Conservation (phyloP, 2,329 filamentous ascomycete genomes). For the Pyrenochaeta sp. region DNA sequence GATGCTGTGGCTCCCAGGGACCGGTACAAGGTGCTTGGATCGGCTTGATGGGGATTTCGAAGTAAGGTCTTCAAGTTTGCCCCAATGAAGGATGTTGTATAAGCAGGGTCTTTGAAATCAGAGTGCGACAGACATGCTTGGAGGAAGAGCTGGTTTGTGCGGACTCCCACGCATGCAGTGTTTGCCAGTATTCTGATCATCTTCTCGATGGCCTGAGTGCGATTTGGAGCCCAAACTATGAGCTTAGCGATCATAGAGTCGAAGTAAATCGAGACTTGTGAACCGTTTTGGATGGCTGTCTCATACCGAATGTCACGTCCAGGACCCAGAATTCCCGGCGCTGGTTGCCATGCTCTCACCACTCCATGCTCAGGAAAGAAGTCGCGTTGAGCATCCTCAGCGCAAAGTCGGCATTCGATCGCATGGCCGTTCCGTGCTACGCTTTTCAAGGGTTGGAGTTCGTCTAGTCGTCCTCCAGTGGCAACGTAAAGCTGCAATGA, state of each 20-base stretch:
- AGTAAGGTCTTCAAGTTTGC: constrained; percentile 36
- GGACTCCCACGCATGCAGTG: constrained; percentile 9
- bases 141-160: constrained; percentile 11
- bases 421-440: constrained; percentile 49
- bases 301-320: constrained; percentile 41
- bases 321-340: constrained; percentile 2
- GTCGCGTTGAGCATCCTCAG: constrained; percentile 52
- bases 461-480: constrained; percentile 19
- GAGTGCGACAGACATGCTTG: constrained; percentile 8
- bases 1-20: not conserved
- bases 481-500: constrained; percentile 7
- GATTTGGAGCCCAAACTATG: constrained; percentile 54
- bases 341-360: constrained; percentile 47
- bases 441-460: constrained; percentile 14
- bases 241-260: constrained; percentile 60
- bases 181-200: constrained; percentile 31
- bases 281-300: constrained; percentile 51
- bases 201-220: constrained; percentile 47
- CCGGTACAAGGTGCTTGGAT: not conserved
- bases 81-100: constrained; percentile 45
- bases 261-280: constrained; percentile 55
- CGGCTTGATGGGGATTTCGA: constrained; percentile 4
- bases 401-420: constrained; percentile 57
- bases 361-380: constrained; percentile 41
- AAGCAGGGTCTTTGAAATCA: constrained; percentile 47